Percentiles rank a stretch among this genome's conserved stretches.
phyloP scores from a whole-genome alignment of 2,329 filamentous ascomycete genomes.

The Colletotrichum coccodes region DNA sequence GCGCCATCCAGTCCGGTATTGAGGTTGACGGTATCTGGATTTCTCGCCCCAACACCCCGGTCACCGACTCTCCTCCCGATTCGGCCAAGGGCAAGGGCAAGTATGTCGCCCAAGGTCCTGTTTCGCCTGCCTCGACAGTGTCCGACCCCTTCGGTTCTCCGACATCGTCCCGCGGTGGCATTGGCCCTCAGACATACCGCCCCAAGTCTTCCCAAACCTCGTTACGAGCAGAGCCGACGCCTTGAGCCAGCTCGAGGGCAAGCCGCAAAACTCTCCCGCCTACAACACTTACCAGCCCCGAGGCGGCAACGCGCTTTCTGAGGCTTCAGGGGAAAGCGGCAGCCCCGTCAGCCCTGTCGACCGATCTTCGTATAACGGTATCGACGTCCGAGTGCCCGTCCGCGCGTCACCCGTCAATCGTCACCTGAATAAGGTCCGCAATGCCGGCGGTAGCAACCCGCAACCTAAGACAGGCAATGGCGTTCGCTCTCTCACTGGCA shows the following conservation, averaged over 20 bases:
- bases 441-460: not conserved
- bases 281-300: constrained; percentile 22
- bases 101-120: constrained; percentile 22
- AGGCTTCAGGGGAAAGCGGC: not conserved
- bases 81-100: constrained; percentile 30
- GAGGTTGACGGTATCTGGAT: constrained; percentile 89
- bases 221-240: constrained; percentile 20
- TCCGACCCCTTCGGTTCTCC: constrained; percentile 21
- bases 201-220: constrained; percentile 22
- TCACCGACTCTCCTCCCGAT: constrained; percentile 18
- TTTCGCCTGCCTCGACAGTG: constrained; percentile 20
- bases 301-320: not conserved
- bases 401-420: constrained; percentile 21
- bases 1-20: constrained; percentile 84
- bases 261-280: not conserved
- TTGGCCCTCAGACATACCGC: constrained; percentile 25
- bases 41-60: constrained; percentile 60
- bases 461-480: constrained; percentile 5
- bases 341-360: constrained; percentile 9
- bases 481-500: constrained; percentile 12
- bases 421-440: constrained; percentile 25
- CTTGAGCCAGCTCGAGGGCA: constrained; percentile 26
- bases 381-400: constrained; percentile 17
- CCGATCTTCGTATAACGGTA: constrained; percentile 2
- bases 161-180: constrained; percentile 10